Evolutionary conservation across 768 basidiomycete genomes (phyloP), one percentile per base, ranked within the genome.

Genomic region (Dioszegia hungarica): DNA sequence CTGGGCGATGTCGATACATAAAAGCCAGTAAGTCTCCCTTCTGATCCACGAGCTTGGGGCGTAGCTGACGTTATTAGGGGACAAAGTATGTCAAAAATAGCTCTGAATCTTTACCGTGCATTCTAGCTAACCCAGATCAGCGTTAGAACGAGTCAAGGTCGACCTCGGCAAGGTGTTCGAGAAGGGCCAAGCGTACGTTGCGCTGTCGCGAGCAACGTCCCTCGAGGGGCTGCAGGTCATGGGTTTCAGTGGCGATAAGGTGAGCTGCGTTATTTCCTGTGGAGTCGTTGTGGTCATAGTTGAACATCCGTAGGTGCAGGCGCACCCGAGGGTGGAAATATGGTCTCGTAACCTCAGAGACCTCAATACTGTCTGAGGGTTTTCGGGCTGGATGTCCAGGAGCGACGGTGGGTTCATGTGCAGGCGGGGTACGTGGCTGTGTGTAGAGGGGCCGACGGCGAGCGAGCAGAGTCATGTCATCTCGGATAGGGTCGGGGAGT

Each of bases 1-100:
- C 0, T 98, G 93, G 94, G 93, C 94, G 0, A 94, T 97, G 90
- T 89, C 87, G 44, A 98, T 98, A 61, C 95, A 99, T 76, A 99
- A 99, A 74, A 89, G 88, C 11, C 95, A 99, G 49, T 51, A 27
- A 51, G 49, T 27, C 17, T 2, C 15, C 22, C 6, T 49, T 11
- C 20, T 12, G 5, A 14, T 17, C 10, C 3, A 14, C 31, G 36
- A 2, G 3, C 5, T 1, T 22, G n/a, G 36, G 6, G 6, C 10
- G 11, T 17, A 37, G 49, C 49, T 51, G 22, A 51, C 22, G 4
- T 9, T 2, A n/a, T 25, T 24, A 51, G 49, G 75, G 95, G 95
- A 10, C 95, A 98, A 75, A 98, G 74, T 75, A 37, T 62, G 74
- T 65, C n/a, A 24, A 33, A 11, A 4, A 17, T n/a, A n/a, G n/a